A percentile compares a stretch with the other conserved stretches of the same genome.
Evolutionary conservation across 2,329 filamentous ascomycete species (phyloP).

Genomic region (Chaetomiaceae sp.): DNA sequence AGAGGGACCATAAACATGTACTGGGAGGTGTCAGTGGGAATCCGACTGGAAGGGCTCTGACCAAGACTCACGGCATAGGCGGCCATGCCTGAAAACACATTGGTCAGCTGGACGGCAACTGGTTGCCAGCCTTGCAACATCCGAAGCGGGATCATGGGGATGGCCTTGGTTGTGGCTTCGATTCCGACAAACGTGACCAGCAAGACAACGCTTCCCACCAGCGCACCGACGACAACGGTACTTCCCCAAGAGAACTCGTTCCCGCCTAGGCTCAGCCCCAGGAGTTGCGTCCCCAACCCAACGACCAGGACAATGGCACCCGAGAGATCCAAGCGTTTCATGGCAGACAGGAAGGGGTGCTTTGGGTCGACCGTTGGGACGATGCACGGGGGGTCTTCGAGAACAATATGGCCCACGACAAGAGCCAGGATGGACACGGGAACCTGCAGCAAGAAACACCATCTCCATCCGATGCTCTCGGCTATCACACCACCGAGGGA

Average conservation of each 20-base stretch:
- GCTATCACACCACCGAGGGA: slow-evolving; percentile 61
- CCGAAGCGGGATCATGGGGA: slow-evolving; percentile 50
- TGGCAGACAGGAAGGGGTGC: slow-evolving; percentile 43
- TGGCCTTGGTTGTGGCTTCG: slow-evolving; percentile 45
- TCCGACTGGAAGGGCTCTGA: background rate
- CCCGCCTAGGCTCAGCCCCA: slow-evolving; percentile 52
- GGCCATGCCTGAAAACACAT: slow-evolving; percentile 56
- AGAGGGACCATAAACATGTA: slow-evolving; percentile 66
- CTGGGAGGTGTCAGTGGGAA: slow-evolving; percentile 26
- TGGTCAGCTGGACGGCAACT: slow-evolving; percentile 51
- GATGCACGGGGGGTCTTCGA: slow-evolving; percentile 43
- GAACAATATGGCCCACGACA: slow-evolving; percentile 46
- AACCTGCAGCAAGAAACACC: slow-evolving; percentile 60
- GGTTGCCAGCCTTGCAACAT: slow-evolving; percentile 53
- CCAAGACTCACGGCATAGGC: slow-evolving; percentile 52
- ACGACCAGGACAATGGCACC: slow-evolving; percentile 54
- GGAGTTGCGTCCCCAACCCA: slow-evolving; percentile 53
- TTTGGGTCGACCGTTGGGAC: slow-evolving; percentile 52
- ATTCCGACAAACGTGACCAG: slow-evolving; percentile 42
- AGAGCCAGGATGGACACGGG: slow-evolving; percentile 55
- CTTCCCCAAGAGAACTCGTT: slow-evolving; percentile 51
- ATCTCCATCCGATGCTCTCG: slow-evolving; percentile 62
- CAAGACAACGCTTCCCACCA: slow-evolving; percentile 41
- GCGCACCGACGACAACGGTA: slow-evolving; percentile 41
- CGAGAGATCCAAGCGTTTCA: slow-evolving; percentile 49